Conservation (phyloP, 2,329 filamentous ascomycete species). For the Fonsecaea pugnacius region DNA sequence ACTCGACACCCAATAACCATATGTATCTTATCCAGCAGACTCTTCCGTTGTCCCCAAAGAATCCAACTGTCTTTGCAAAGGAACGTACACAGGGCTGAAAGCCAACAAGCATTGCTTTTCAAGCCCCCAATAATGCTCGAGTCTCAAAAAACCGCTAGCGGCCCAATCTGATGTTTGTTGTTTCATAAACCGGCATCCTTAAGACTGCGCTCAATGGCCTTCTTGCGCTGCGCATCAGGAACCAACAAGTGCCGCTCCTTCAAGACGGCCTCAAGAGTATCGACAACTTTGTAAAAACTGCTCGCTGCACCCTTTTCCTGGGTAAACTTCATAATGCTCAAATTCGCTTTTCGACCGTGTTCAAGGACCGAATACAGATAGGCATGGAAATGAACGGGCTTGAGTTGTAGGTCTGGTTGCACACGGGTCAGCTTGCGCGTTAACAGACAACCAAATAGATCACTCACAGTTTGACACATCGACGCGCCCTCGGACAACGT, state of each 20-base stretch:
- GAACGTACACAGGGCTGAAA: constrained; percentile 29
- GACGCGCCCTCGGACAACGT: constrained; percentile 71
- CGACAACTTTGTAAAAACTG: constrained; percentile 82
- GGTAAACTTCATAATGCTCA: constrained; percentile 82
- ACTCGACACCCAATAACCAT: not conserved
- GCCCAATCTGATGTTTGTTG: constrained; percentile 4
- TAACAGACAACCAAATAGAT: constrained; percentile 16
- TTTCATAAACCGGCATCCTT: constrained; percentile 36
- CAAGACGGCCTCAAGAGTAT: constrained; percentile 73
- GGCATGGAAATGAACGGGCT: constrained; percentile 83
- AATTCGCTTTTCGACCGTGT: constrained; percentile 73
- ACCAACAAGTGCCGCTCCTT: constrained; percentile 69
- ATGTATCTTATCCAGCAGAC: constrained; percentile 20
- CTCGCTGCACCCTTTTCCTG: constrained; percentile 91
- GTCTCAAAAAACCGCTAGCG: constrained; percentile 8
- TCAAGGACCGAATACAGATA: constrained; percentile 90
- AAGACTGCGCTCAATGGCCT: constrained; percentile 63
- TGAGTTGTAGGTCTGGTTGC: constrained; percentile 72
- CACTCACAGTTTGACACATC: constrained; percentile 76
- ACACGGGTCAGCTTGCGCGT: constrained; percentile 30
- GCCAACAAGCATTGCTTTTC: constrained; percentile 3
- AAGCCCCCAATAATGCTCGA: constrained; percentile 12
- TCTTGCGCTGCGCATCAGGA: constrained; percentile 66
- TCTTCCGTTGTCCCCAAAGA: constrained; percentile 17
- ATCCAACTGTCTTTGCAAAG: constrained; percentile 19